These are phyloP conservation scores for Acer saccharum DNA, from an alignment of 345 rosid species.

Conservation along the genomic window DNA sequence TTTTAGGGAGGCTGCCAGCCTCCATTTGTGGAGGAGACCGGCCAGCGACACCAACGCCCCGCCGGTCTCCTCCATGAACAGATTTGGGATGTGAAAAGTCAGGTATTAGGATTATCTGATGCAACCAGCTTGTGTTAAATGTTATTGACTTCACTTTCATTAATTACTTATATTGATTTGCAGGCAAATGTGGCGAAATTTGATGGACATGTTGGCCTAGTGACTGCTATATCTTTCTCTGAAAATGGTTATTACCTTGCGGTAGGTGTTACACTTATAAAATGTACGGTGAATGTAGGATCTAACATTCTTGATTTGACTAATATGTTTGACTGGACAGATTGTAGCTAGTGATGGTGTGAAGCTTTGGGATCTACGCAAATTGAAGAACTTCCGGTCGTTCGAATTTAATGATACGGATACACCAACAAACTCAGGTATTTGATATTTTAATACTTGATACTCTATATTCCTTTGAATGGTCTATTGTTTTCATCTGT, in stretches of 20 bases:
- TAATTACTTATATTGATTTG: conserved; percentile 19
- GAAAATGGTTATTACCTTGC: conserved; percentile 98
- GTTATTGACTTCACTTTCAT: neutral
- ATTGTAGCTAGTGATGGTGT: conserved; percentile 95
- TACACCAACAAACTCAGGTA: conserved; percentile 86
- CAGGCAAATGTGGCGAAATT: conserved; percentile 91
- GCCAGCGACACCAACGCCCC: no score
- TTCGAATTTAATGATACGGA: conserved; percentile 56
- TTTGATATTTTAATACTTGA: conserved; percentile 7
- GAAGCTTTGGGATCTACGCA: conserved; percentile 95
- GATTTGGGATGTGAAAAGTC: conserved; percentile 97
- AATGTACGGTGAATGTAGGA: conserved; percentile 5
- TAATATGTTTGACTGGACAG: conserved; percentile 43
- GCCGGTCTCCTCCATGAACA: no score
- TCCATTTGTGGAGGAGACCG: no score
- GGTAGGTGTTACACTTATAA: conserved; percentile 41
- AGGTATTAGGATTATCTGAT: conserved; percentile 45
- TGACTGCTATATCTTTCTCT: conserved; percentile 94
- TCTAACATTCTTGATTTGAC: conserved; percentile 26
- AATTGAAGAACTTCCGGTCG: conserved; percentile 89
- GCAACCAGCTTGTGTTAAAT: neutral
- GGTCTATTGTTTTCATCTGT: neutral
- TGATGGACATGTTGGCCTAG: conserved; percentile 80
- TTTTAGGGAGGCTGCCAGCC: no score
- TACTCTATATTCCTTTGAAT: neutral